phyloP scores from a whole-genome alignment of 257 asterid genomes.

The Cinchona pubescens region DNA sequence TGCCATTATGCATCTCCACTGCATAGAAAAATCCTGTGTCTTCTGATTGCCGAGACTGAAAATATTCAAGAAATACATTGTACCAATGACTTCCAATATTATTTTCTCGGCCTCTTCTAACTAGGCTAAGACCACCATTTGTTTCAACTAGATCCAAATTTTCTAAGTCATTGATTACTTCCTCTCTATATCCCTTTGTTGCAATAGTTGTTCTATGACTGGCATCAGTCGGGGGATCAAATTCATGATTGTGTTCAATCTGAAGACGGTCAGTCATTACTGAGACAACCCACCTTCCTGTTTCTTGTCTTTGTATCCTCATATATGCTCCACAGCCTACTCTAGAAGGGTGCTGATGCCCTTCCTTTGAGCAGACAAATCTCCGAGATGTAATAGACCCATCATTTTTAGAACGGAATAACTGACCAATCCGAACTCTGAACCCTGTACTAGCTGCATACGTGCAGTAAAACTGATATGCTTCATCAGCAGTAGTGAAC shows the following conservation, averaged over 20 bases:
- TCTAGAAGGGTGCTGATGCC: constrained; percentile 96
- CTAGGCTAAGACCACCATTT: constrained; percentile 77
- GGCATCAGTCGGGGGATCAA: constrained; percentile 44
- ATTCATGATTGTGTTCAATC: constrained; percentile 75
- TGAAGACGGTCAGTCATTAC: constrained; percentile 87
- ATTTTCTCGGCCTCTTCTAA: constrained; percentile 53
- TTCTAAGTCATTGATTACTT: constrained; percentile 61
- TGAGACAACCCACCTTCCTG: constrained; percentile 86
- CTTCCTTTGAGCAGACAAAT: constrained; percentile 96
- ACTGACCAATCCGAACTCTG: constrained; percentile 82
- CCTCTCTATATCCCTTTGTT: constrained; percentile 53
- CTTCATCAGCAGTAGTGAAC: constrained; percentile 69
- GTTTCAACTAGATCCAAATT: constrained; percentile 83
- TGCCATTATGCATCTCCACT: constrained; percentile 75
- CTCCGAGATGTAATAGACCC: constrained; percentile 95
- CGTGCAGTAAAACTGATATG: constrained; percentile 68
- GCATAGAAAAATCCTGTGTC: constrained; percentile 88
- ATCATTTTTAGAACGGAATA: constrained; percentile 85
- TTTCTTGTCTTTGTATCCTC: constrained; percentile 90
- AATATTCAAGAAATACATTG: constrained; percentile 65
- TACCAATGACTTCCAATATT: constrained; percentile 66
- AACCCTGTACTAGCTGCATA: constrained; percentile 70
- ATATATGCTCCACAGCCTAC: constrained; percentile 95
- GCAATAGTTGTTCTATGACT: constrained; percentile 44
- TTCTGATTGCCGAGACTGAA: constrained; percentile 77